These are phyloP conservation scores for Daldinia eschscholtzii DNA, from an alignment of 2,329 filamentous ascomycete species.

Conservation along the genomic window DNA sequence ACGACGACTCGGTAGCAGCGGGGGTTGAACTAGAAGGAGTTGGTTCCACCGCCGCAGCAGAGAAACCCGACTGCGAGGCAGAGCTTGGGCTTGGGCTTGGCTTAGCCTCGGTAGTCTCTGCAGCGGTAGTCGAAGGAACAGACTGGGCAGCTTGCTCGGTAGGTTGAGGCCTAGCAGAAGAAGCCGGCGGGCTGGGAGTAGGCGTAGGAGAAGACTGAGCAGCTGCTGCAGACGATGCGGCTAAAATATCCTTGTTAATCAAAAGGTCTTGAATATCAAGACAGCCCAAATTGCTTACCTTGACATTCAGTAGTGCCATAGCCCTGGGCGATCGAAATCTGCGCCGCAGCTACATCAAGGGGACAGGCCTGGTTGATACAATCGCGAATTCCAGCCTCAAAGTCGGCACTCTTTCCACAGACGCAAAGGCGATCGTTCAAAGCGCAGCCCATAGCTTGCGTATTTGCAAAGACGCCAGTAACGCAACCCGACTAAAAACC, in stretches of 20 bases:
- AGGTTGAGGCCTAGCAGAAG: constrained; percentile 20
- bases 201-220: constrained; percentile 24
- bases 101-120: constrained; percentile 17
- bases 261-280: neutral
- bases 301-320: constrained; percentile 50
- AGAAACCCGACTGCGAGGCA: constrained; percentile 7
- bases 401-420: constrained; percentile 53
- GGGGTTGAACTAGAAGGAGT: constrained; percentile 21
- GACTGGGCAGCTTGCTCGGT: constrained; percentile 31
- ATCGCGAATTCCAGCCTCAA: constrained; percentile 55
- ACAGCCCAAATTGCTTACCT: constrained; percentile 42
- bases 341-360: constrained; percentile 45
- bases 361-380: constrained; percentile 55
- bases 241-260: constrained; percentile 29
- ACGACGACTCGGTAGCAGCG: constrained; percentile 15
- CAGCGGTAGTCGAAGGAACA: constrained; percentile 23
- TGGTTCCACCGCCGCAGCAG: constrained; percentile 18
- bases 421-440: constrained; percentile 55
- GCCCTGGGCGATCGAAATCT: constrained; percentile 48
- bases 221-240: constrained; percentile 34
- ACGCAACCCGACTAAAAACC: constrained; percentile 47
- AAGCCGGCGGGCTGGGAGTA: constrained; percentile 13
- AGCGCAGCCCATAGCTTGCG: constrained; percentile 45
- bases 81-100: constrained; percentile 24
- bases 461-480: constrained; percentile 45